A percentile compares a stretch with the other conserved stretches of the same genome.
Evolutionary conservation across 108 stramenopile genomes (phyloP).

Genomic region (Skeletonema costatum): DNA sequence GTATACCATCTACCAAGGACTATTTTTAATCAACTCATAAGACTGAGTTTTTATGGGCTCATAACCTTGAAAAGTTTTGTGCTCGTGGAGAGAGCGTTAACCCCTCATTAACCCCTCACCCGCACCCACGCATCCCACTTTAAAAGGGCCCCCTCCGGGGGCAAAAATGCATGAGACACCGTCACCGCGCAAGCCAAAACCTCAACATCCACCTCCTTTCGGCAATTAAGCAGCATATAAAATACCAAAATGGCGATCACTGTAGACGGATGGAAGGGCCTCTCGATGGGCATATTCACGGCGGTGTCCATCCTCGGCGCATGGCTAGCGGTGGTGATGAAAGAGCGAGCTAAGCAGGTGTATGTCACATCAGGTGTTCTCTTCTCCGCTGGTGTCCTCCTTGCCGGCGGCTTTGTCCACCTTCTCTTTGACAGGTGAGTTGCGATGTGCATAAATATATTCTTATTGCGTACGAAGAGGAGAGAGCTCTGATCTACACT

Average conservation of each 20-base stretch:
- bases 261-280: conserved; percentile 11
- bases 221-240: neutral
- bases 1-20: no score
- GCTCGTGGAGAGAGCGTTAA: no score
- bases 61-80: no score
- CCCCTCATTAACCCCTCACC: no score
- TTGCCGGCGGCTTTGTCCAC: conserved; percentile 16
- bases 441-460: neutral
- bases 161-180: no score
- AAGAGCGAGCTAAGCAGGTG: conserved; percentile 16
- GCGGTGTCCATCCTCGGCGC: conserved; percentile 14
- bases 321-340: conserved; percentile 17
- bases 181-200: no score
- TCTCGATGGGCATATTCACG: conserved; percentile 16
- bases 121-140: no score
- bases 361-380: conserved; percentile 15
- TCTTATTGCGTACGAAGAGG: no score
- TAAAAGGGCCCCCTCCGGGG: no score
- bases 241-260: conserved; percentile 6
- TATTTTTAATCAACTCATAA: no score
- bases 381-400: conserved; percentile 15
- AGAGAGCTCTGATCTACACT: neutral
- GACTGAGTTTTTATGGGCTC: no score
- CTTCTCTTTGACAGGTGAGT: conserved; percentile 4
- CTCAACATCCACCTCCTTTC: no score